Evolutionary conservation across 2,329 filamentous ascomycete genomes (phyloP).

Genomic region (Ophiocordyceps polyrhachis-furcata): DNA sequence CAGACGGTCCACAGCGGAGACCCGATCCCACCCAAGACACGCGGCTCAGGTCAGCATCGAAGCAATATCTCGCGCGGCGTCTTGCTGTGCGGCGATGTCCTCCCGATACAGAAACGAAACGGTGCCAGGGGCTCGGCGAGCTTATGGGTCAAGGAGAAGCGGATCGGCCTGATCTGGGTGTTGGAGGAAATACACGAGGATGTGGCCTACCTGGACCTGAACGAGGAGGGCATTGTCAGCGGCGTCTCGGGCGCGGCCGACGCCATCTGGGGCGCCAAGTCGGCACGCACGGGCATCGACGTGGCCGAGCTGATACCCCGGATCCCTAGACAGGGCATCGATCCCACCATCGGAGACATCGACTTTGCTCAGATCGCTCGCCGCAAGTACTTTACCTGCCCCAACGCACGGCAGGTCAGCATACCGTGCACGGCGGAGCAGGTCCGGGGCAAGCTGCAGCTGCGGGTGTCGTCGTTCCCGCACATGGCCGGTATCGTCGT

Average conservation of each 20-base stretch:
- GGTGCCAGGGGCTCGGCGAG: constrained; percentile 82
- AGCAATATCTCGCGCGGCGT: constrained; percentile 71
- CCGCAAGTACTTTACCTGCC: constrained; percentile 68
- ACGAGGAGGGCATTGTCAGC: constrained; percentile 57
- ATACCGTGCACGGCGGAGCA: constrained; percentile 73
- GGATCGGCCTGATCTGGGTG: constrained; percentile 87
- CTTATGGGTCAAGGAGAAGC: constrained; percentile 97
- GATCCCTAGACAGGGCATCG: constrained; percentile 59
- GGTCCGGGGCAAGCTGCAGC: constrained; percentile 45
- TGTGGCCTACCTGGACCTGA: constrained; percentile 56
- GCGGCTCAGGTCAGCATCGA: constrained; percentile 40
- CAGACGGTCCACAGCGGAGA: constrained; percentile 44
- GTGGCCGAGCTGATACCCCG: constrained; percentile 64
- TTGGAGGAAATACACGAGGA: constrained; percentile 96
- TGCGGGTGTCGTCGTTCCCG: constrained; percentile 83
- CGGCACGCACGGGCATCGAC: constrained; percentile 48
- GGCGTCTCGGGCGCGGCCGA: constrained; percentile 57
- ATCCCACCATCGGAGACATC: constrained; percentile 49
- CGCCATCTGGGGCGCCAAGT: constrained; percentile 67
- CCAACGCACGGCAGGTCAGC: constrained; percentile 56
- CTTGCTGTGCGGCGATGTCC: constrained; percentile 88
- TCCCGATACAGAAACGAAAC: constrained; percentile 92
- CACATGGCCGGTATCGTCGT: constrained; percentile 97
- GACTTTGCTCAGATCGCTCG: constrained; percentile 60
- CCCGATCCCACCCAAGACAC: constrained; percentile 33